Evolutionary conservation across 164 flowering plant genomes (phyloP), one percentile per base, ranked within the genome.

Genomic region (Chimonanthus praecox): DNA sequence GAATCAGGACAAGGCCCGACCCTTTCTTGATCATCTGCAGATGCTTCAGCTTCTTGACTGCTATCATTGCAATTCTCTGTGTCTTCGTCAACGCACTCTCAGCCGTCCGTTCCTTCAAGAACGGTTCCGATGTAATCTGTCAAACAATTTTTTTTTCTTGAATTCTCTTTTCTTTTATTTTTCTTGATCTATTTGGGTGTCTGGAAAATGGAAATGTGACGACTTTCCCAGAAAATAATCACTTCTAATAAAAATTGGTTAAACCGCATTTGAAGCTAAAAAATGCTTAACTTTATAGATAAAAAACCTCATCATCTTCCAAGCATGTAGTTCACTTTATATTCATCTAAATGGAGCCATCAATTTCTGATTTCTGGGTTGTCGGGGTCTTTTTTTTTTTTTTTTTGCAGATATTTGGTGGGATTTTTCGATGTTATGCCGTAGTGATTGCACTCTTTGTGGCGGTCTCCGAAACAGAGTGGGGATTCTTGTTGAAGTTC

Each of bases 381-480:
- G 54, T 65, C 49, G 63, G 66, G 72, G 69, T 21, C 63, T 64
- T 63, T 44, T 20, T 20, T 20, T 20, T 33, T 33, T 1, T 33
- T 44, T 20, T 66, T 20, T 49, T 13, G 47, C 75, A 96, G 99
- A 62, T 93, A 16, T 94, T 96, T 74, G 92, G 92, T 81, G 99
- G 99, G 58, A 88, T 96, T 61, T 96, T 96, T 73, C 86, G 99
- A 62, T 96, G 97, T 75, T 94, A 94, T 62, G 98, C 97, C 10
- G 95, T 92, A 71, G 78, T 66, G 61, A 79, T 96, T 54, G 94
- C 97, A 6, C 6, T 81, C 2, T 78, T 96, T 72, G 95, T 89
- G 81, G 92, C 84, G 46, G 80, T 91, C 51, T 90, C 89, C 1
- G 99, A 94, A 89, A 96, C 99, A 1, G 99, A 96, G 78, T 96